A percentile compares a stretch with the other conserved stretches of the same genome.
These are phyloP conservation scores for Eucalyptus paniculata DNA, from an alignment of 345 rosid species.

Conservation along the genomic window DNA sequence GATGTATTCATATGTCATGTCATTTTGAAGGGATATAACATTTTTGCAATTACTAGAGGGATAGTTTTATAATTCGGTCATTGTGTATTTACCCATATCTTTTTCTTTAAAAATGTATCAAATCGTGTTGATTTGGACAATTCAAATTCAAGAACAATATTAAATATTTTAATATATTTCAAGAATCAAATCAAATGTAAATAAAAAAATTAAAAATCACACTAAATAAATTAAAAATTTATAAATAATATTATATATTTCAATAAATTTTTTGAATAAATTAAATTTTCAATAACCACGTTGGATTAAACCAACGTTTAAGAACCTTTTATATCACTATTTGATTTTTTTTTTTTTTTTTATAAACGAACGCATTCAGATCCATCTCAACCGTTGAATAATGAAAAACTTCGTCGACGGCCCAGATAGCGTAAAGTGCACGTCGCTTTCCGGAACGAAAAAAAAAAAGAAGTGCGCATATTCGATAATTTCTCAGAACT, in stretches of 20 bases:
- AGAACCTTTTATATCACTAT: no score
- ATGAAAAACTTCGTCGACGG: not conserved
- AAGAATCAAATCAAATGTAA: no score
- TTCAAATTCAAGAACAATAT: no score
- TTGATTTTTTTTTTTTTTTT: no score
- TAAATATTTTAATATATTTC: no score
- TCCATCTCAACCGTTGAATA: not conserved
- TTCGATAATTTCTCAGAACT: not conserved
- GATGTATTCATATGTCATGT: not conserved
- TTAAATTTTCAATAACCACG: no score
- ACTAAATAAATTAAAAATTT: no score
- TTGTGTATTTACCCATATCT: not conserved
- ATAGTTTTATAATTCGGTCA: not conserved
- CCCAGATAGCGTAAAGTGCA: not conserved
- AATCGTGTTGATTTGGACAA: not conserved
- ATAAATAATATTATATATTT: no score
- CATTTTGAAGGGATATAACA: not conserved
- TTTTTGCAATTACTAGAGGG: not conserved
- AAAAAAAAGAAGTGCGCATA: not conserved
- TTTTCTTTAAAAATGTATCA: not conserved
- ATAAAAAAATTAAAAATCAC: rapidly evolving
- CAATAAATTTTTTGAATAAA: no score
- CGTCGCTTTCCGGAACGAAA: not conserved
- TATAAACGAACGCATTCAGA: not conserved
- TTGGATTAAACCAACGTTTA: no score